Evolutionary conservation across 805 yeast genomes (phyloP).

Genomic region (Kluyveromyces wickerhamii): DNA sequence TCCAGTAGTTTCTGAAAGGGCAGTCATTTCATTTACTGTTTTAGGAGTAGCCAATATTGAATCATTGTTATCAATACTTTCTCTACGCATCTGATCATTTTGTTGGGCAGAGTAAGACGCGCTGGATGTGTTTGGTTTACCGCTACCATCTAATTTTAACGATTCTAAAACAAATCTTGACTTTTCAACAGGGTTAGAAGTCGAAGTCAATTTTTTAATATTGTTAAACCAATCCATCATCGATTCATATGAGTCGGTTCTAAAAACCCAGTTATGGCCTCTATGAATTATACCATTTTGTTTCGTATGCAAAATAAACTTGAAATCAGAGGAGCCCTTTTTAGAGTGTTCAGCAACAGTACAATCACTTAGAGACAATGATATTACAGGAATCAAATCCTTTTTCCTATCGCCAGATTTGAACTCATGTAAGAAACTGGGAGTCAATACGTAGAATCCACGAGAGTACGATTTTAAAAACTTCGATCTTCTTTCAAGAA

Average conservation of each 20-base stretch:
- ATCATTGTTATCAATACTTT: constrained; percentile 1
- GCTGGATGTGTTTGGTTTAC: constrained; percentile 8
- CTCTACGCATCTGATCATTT: background rate
- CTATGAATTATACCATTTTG: constrained; percentile 66
- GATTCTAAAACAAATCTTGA: constrained; percentile 35
- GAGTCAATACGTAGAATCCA: constrained; percentile 87
- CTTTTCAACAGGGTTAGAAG: constrained; percentile 54
- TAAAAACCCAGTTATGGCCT: constrained; percentile 91
- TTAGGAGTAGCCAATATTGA: constrained; percentile 5
- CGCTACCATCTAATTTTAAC: constrained; percentile 16
- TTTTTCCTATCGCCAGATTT: constrained; percentile 73
- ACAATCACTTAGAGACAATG: constrained; percentile 71
- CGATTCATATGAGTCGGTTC: constrained; percentile 71
- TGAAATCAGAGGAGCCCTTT: constrained; percentile 59
- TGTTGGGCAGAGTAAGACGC: background rate
- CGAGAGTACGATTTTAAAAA: constrained; percentile 83
- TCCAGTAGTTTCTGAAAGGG: constrained; percentile 4
- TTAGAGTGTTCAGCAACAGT: constrained; percentile 76
- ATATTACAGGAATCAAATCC: constrained; percentile 78
- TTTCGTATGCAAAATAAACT: constrained; percentile 73
- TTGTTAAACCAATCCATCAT: constrained; percentile 86
- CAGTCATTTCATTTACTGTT: background rate
- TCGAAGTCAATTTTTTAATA: constrained; percentile 55
- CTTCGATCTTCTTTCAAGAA: constrained; percentile 83
- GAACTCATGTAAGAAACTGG: constrained; percentile 84